phyloP scores from a whole-genome alignment of 164 flowering plant species.

The Magnolia kwangsiensis region DNA sequence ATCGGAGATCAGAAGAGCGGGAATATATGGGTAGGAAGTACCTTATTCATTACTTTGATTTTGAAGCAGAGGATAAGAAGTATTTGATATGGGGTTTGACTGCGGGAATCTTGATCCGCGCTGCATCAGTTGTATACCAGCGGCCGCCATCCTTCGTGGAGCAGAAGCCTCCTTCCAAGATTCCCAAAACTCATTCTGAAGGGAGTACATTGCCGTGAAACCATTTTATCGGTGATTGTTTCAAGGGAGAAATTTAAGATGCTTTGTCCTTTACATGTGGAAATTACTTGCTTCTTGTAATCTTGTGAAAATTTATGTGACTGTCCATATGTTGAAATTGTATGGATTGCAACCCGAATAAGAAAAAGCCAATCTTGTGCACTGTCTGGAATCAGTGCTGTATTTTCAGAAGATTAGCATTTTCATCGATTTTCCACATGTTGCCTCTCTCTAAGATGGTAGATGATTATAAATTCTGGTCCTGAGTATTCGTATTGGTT shows the following conservation, averaged over 20 bases:
- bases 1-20: conserved; percentile 56
- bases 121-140: conserved; percentile 81
- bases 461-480: too few species aligned
- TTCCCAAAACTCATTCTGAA: not conserved
- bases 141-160: conserved; percentile 68
- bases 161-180: conserved; percentile 50
- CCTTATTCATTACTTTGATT: conserved; percentile 71
- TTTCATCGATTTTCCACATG: too few species aligned
- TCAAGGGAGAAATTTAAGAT: not conserved
- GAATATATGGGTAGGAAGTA: conserved; percentile 75
- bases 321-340: not conserved
- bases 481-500: too few species aligned
- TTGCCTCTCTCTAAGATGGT: too few species aligned
- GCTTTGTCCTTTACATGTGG: too few species aligned
- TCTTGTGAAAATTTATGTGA: not conserved
- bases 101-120: conserved; percentile 74
- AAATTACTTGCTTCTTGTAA: not conserved
- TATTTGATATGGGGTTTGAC: conserved; percentile 87
- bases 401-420: not conserved
- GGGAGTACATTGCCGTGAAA: conserved; percentile 4
- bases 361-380: not conserved
- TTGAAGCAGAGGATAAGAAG: conserved; percentile 41
- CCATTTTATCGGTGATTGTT: not conserved
- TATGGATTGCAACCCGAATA: not conserved
- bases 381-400: not conserved